Evolutionary conservation across 2,329 filamentous ascomycete species (phyloP), one percentile per base, ranked within the genome.

Genomic region (Proliferodiscus dingleyae): DNA sequence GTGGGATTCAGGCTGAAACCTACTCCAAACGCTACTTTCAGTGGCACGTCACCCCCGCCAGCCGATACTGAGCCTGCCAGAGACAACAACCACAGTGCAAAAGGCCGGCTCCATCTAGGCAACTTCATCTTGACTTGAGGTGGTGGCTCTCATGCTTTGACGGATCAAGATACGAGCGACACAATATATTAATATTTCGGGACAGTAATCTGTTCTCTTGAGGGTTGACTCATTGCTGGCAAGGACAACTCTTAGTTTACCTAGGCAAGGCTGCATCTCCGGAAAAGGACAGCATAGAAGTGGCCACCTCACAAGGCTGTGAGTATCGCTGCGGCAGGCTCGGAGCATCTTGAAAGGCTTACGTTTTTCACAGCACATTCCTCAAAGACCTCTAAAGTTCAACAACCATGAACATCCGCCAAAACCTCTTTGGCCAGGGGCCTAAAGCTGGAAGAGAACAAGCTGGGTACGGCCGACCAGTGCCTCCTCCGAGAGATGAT

Each of bases 371-470:
- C 21, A 18, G 11, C 38, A 16, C 8, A n/a, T 18, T 36, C 23
- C 24, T 16, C 18, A 13, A 32, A 33, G 24, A 19, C 18, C 15
- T 8, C 24, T 30, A 6, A 34, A 28, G 29, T 10, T 24, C 18
- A 23, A 15, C 19, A 37, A 45, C 28, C 28, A 63, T 63, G 60
- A 57, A 62, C 41, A 56, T 59, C 51, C 61, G 70, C 50, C 68
- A 71, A 57, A 71, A 71, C 52, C 64, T 73, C 32, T 71, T 71
- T 50, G 68, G 71, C 36, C 65, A 66, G 50, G 64, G 67, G 5
- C 62, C 66, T 22, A 65, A 61, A 45, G 52, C 60, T 38, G 55
- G 65, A 39, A 53, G 61, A 50, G 52, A 58, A 44, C 47, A 53
- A 45, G 45, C 53, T 24, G 61, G 62, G 32, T 66, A 66, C 45